Conservation (phyloP, 345 rosid species). For the Populus deltoides region DNA sequence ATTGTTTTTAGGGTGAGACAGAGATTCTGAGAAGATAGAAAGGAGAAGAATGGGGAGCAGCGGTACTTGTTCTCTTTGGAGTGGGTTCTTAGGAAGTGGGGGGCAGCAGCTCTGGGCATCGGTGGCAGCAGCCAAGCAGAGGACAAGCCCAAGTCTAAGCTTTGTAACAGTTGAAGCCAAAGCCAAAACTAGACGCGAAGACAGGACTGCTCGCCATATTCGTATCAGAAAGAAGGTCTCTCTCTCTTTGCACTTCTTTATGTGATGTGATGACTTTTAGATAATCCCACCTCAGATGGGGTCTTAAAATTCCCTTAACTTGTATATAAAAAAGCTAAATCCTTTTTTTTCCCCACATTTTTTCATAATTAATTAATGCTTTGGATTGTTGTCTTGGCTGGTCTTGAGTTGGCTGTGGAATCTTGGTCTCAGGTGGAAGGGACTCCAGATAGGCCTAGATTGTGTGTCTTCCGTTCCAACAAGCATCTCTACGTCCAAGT, state of each 20-base stretch:
- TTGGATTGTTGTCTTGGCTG: not conserved
- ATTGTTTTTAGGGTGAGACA: not conserved
- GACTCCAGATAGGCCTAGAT: constrained; percentile 81
- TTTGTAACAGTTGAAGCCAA: constrained; percentile 50
- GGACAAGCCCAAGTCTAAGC: not conserved
- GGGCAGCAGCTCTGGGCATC: constrained; percentile 25
- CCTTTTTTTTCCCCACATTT: not conserved
- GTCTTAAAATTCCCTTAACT: not conserved
- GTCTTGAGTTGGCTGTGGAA: not conserved
- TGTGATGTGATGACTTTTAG: not conserved
- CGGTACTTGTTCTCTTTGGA: constrained; percentile 18
- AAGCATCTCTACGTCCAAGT: constrained; percentile 89
- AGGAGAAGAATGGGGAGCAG: constrained; percentile 1
- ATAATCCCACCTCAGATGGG: not conserved
- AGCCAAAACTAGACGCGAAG: constrained; percentile 57
- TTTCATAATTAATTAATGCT: too few species aligned
- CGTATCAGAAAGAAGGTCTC: constrained; percentile 91
- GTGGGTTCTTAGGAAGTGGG: constrained; percentile 11
- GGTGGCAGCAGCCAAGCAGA: constrained; percentile 13
- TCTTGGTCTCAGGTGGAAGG: constrained; percentile 56
- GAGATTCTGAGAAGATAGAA: not conserved
- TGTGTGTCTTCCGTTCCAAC: constrained; percentile 83
- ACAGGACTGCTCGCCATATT: constrained; percentile 78
- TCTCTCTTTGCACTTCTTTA: not conserved
- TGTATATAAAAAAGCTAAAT: not conserved